Percentiles rank a stretch among this genome's conserved stretches.
Conservation (phyloP, 1,284 basidiomycete genomes). For the Ustilago shanxiensis region DNA sequence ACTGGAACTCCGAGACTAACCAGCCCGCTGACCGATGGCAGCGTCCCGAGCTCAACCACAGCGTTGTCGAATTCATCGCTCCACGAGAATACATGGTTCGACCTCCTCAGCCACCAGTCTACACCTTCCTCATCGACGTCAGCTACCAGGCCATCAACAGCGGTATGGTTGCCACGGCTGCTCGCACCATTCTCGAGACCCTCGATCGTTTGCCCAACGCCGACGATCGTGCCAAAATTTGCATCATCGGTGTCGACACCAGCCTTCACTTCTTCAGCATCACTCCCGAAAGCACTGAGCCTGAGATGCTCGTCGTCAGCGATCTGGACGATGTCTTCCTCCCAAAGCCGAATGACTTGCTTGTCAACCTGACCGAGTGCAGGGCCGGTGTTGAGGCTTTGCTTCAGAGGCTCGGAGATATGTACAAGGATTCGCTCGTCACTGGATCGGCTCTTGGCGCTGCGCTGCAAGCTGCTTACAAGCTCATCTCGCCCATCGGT, state of each 20-base stretch:
- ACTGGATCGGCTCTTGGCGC: slow-evolving; percentile 96
- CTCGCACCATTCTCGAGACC: slow-evolving; percentile 92
- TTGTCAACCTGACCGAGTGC: slow-evolving; percentile 91
- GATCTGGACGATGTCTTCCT: slow-evolving; percentile 97
- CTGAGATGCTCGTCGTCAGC: slow-evolving; percentile 95
- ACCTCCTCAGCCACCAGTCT: slow-evolving; percentile 95
- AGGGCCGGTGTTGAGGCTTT: slow-evolving; percentile 85
- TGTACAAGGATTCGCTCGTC: slow-evolving; percentile 94
- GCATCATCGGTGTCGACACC: slow-evolving; percentile 91
- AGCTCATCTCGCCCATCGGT: slow-evolving; percentile 91
- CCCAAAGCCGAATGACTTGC: slow-evolving; percentile 93
- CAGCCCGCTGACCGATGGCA: slow-evolving; percentile 95
- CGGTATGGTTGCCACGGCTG: slow-evolving; percentile 97
- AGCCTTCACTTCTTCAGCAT: slow-evolving; percentile 98
- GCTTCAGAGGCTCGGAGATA: slow-evolving; percentile 86
- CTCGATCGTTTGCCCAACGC: slow-evolving; percentile 96
- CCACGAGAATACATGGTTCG: slow-evolving; percentile 99
- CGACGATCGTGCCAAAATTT: slow-evolving; percentile 90
- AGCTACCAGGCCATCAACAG: slow-evolving; percentile 82
- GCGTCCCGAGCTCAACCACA: slow-evolving; percentile 91
- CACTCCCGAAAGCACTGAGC: slow-evolving; percentile 81
- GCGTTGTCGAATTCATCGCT: slow-evolving; percentile 94
- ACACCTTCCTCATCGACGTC: slow-evolving; percentile 97
- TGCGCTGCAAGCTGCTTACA: slow-evolving; percentile 93
- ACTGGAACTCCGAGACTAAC: slow-evolving; percentile 95